Base-by-base conservation (phyloP, 805 yeast species). In the Aciculoconidium aculeatum region DNA sequence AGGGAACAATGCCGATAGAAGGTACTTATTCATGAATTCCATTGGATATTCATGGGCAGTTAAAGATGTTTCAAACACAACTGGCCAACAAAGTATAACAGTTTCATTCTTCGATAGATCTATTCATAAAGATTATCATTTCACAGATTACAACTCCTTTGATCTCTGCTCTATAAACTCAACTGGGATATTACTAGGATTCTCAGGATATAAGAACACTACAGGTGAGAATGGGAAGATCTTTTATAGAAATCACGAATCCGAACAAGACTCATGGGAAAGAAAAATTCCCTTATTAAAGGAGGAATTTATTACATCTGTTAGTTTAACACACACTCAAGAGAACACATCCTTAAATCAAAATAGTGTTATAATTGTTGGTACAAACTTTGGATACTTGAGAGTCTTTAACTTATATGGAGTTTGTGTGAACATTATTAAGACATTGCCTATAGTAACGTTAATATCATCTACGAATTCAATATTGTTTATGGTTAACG, bases 21-120 rank as follows among this genome's bases (percentile, higher is more conserved):
- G 95, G 31, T 88, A 86, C 45, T 56, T 90, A 22, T 75, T 86
- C 12, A 84, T 88, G 69, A 84, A 84, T 43, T 65, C 80, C 7
- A 60, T 77, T 16, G 98, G 96, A 0, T 83, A 84, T 49, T 80
- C 78, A 0, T 82, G 94, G 75, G 66, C 86, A 1, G 92, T 84
- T 8, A 69, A 72, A 30, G 41, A 31, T 19, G 36, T 43, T 6
- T 49, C 46, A 13, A 32, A 30, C n/a, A 47, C 40, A 2, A 24
- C 27, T 16, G 35, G 32, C 10, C 63, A 75, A 41, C 72, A 77
- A 35, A 77, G 88, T 21, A 66, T 90, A n/a, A 88, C 95, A 0
- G 85, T 88, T 2, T 74, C 85, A 9, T 90, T 92, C 47, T 86
- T 85, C 47, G 96, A 90, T 50, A 65, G 80, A 30, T 75, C 85